Evolutionary conservation across 306 rosid species (phyloP), one percentile per base, ranked within the genome.

Genomic region (Herpetospermum pedunculosum): DNA sequence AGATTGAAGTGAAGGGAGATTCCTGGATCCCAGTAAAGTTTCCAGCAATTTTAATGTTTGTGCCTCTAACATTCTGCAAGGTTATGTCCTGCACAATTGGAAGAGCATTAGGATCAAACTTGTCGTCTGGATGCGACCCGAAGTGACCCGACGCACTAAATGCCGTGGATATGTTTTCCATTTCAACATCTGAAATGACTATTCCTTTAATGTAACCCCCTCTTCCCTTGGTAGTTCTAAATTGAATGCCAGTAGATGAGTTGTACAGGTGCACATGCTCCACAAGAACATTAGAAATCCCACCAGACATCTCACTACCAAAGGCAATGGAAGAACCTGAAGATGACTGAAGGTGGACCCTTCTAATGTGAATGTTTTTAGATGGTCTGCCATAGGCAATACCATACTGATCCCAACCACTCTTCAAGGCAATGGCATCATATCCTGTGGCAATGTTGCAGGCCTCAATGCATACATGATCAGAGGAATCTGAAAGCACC

Each of bases 371-470:
- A 7, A 93, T 87, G 73, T 90, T 81, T 78, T 73, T 79, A 8
- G 97, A 84, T n/a, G 98, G 96, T 85, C 93, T 83, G 46, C 96
- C 98, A 74, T 84, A 93, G 76, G 87, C 81, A 29, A 90, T 90
- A 57, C 98, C 97, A n/a, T 93, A 93, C 75, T 93, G 96, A 35
- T 93, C 98, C 98, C 98, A 93, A n/a, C 98, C 98, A 65, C 97
- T 93, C 89, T 93, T 86, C 35, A 90, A 88, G 46, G 93, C 83
- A 74, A 93, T 93, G 78, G 96, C 93, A 76, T 95, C 99, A 76
- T 83, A 83, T 29, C 99, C 99, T 70, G 84, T 81, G 67, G 76
- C 59, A 46, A 95, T 81, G 64, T 68, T 81, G 85, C 97, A 87
- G 79, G 88, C 96, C 87, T 95, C 96, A 80, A 91, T 83, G 83